phyloP scores from a whole-genome alignment of 805 yeast species.

The Jamesozyma spencerorum region DNA sequence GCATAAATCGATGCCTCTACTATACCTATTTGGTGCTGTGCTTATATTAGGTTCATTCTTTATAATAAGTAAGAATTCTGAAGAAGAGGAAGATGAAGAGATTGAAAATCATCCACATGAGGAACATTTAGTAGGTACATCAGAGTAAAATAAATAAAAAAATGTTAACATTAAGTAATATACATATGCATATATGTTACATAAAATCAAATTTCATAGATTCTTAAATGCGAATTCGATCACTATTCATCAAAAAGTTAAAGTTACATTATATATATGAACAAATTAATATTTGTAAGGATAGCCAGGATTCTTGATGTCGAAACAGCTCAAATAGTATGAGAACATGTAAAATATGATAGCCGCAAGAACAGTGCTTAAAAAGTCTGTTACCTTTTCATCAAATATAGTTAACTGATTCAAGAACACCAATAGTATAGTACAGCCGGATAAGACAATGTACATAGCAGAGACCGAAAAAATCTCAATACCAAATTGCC shows the following conservation, averaged over 20 bases:
- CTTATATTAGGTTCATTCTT: slow-evolving; percentile 77
- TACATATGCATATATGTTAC: no score
- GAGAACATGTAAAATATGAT: slow-evolving; percentile 15
- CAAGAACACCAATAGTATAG: slow-evolving; percentile 36
- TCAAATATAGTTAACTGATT: not conserved
- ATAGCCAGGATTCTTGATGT: slow-evolving; percentile 25
- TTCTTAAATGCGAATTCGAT: no score
- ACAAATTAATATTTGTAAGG: slow-evolving; percentile 15
- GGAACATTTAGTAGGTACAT: no score
- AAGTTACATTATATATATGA: no score
- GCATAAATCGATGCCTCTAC: slow-evolving; percentile 46
- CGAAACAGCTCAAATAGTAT: slow-evolving; percentile 21
- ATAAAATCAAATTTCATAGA: no score
- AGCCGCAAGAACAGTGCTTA: slow-evolving; percentile 10
- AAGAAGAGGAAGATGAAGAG: slow-evolving; percentile 37
- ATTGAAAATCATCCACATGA: not conserved
- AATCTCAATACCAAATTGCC: slow-evolving; percentile 66
- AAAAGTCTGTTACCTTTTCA: slow-evolving; percentile 16
- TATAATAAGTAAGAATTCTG: slow-evolving; percentile 71
- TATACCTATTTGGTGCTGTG: slow-evolving; percentile 71
- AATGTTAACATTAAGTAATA: not conserved
- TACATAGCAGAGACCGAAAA: slow-evolving; percentile 45
- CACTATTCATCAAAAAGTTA: no score
- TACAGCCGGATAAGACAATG: slow-evolving; percentile 34
- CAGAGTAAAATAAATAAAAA: no score